Conservation (phyloP, 139 green algal genomes). For the Mesotaenium endlicherianum region DNA sequence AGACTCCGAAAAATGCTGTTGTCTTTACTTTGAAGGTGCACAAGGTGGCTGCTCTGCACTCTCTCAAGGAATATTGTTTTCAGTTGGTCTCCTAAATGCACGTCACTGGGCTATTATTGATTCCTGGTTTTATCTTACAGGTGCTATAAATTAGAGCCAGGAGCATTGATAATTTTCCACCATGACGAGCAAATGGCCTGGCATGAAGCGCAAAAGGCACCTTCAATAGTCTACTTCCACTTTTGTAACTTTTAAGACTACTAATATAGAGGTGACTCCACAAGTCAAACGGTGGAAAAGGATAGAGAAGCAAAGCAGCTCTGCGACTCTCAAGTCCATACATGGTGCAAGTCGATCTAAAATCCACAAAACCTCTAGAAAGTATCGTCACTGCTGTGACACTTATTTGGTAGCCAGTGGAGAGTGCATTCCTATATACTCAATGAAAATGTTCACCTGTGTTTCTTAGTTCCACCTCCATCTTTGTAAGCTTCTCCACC, state of each 20-base stretch:
- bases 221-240: background rate
- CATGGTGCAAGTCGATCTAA: background rate
- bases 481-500: slow-evolving; percentile 32
- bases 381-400: no score
- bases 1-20: background rate
- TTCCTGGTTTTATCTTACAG: no score
- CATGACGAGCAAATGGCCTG: no score
- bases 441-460: slow-evolving; percentile 2
- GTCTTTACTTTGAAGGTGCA: no score
- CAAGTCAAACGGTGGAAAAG: background rate
- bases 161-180: no score
- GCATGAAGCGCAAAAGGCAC: no score
- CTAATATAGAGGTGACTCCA: background rate
- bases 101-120: no score
- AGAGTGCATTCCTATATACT: background rate
- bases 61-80: no score
- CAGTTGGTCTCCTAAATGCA: no score
- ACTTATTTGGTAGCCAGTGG: no score
- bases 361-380: background rate
- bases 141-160: no score
- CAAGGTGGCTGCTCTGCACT: no score
- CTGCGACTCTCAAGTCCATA: background rate
- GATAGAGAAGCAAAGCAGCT: background rate
- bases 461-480: slow-evolving; percentile 19
- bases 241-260: background rate